phyloP scores from a whole-genome alignment of 2,329 filamentous ascomycete genomes.

The Acrodontium crateriforme region DNA sequence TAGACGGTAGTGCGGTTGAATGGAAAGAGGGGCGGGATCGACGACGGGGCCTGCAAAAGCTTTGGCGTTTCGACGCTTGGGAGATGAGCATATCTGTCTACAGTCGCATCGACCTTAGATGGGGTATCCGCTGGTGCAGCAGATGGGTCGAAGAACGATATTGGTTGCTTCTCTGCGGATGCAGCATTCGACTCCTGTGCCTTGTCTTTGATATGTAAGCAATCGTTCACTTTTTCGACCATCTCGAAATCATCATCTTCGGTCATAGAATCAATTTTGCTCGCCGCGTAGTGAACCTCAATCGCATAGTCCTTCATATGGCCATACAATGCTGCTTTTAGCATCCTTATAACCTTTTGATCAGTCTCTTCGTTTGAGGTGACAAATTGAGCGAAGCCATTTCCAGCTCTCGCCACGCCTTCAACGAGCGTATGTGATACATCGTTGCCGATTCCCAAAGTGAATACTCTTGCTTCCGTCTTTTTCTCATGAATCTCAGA shows the following conservation, averaged over 20 bases:
- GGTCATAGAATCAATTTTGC: constrained; percentile 7
- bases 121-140: constrained; percentile 30
- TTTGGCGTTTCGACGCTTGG: constrained; percentile 40
- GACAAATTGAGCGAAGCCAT: constrained; percentile 49
- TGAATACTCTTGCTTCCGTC: constrained; percentile 40
- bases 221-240: constrained; percentile 43
- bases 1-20: constrained; percentile 54
- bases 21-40: constrained; percentile 51
- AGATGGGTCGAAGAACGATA: constrained; percentile 46
- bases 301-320: constrained; percentile 52
- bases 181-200: constrained; percentile 2
- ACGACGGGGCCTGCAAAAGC: constrained; percentile 49
- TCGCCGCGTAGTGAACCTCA: constrained; percentile 43
- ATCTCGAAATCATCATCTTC: constrained; percentile 46
- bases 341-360: constrained; percentile 57
- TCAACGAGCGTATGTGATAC: constrained; percentile 45
- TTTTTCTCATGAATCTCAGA: constrained; percentile 26
- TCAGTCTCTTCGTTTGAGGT: constrained; percentile 51
- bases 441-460: constrained; percentile 40
- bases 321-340: constrained; percentile 54
- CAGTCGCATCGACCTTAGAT: constrained; percentile 13
- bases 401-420: constrained; percentile 43
- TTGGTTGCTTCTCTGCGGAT: constrained; percentile 22
- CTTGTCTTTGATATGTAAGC: constrained; percentile 27
- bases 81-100: constrained; percentile 35